Percentiles rank a stretch among this genome's conserved stretches.
Evolutionary conservation across 2,329 filamentous ascomycete species (phyloP).

Genomic region (Penicillium occitanis): DNA sequence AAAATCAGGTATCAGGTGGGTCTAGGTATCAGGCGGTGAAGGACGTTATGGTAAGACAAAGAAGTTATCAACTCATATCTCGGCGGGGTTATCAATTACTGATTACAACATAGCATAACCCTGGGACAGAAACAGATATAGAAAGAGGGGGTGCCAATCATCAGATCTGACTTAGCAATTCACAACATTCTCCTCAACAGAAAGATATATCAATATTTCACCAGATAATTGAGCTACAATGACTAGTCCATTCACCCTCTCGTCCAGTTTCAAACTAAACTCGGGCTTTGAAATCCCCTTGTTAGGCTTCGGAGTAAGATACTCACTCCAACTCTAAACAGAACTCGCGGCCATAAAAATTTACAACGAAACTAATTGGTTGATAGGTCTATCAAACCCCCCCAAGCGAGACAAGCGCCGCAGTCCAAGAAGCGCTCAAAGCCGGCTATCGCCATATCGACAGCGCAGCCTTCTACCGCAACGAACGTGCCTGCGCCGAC

Average conservation of each 20-base stretch:
- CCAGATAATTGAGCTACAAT: background rate
- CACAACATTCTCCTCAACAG: background rate
- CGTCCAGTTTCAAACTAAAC: background rate
- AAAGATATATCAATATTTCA: background rate
- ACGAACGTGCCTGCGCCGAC: conserved; percentile 64
- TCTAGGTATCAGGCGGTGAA: too few relatives aligned
- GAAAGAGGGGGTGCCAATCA: background rate
- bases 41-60: background rate
- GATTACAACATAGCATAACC: too few relatives aligned
- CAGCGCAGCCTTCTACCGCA: conserved; percentile 53
- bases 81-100: too few relatives aligned
- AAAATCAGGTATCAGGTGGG: too few relatives aligned
- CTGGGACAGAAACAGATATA: background rate
- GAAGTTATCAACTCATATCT: too few relatives aligned
- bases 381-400: conserved; percentile 1
- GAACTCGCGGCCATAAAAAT: background rate
- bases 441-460: conserved; percentile 15
- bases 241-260: background rate
- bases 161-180: background rate
- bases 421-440: conserved; percentile 12
- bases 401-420: background rate
- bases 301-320: background rate
- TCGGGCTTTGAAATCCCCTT: background rate
- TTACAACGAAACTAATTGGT: background rate
- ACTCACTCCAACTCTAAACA: background rate